These are phyloP conservation scores for Polytrichum commune DNA, from an alignment of 225 moss, liverwort and hornwort species.

Conservation along the genomic window DNA sequence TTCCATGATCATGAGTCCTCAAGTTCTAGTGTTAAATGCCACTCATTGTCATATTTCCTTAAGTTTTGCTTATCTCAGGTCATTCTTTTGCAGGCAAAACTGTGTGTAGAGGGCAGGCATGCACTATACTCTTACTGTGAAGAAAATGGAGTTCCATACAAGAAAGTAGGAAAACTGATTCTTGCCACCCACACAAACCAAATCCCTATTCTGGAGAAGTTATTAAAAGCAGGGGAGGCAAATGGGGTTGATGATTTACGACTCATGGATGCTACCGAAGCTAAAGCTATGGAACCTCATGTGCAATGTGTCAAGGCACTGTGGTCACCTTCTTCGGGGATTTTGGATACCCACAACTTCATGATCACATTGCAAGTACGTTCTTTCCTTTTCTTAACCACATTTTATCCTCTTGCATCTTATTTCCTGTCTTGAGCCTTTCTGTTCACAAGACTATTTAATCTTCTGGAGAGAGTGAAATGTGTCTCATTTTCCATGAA, in stretches of 20 bases:
- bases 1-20: no score
- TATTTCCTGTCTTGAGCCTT: no score
- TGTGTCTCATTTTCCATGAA: no score
- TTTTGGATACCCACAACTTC: constrained; percentile 79
- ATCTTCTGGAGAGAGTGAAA: no score
- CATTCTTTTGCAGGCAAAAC: constrained; percentile 55
- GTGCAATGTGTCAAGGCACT: constrained; percentile 72
- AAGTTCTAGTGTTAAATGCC: no score
- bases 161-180: constrained; percentile 63
- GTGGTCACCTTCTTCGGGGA: constrained; percentile 88
- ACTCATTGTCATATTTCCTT: no score
- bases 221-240: constrained; percentile 44
- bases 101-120: constrained; percentile 76
- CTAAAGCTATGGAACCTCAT: constrained; percentile 70
- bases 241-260: constrained; percentile 71
- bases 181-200: constrained; percentile 72
- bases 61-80: not conserved
- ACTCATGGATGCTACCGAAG: constrained; percentile 62
- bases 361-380: constrained; percentile 77
- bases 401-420: no score
- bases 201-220: constrained; percentile 61
- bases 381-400: no score
- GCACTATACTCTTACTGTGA: constrained; percentile 71
- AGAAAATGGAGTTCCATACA: constrained; percentile 70
- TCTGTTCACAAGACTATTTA: no score